phyloP scores from a whole-genome alignment of 768 basidiomycete species.

The Podaxis sp. region DNA sequence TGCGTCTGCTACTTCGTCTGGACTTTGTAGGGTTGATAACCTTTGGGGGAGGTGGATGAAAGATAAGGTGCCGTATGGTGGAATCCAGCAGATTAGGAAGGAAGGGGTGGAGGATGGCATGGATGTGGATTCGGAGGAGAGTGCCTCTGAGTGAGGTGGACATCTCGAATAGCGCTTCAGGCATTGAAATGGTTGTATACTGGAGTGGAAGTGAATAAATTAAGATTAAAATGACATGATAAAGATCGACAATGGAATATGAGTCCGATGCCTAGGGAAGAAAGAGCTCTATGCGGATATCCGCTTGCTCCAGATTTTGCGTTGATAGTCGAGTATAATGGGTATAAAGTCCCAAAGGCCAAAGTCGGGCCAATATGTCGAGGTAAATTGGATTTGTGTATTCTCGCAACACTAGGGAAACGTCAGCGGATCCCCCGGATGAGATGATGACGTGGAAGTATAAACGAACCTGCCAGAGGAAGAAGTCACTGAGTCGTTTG shows the following conservation, averaged over 20 bases:
- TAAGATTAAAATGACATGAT: background rate
- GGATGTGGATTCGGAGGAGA: conserved; percentile 42
- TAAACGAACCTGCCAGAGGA: conserved; percentile 89
- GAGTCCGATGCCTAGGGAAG: background rate
- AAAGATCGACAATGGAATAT: background rate
- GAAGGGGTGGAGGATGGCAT: conserved; percentile 46
- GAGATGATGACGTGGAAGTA: background rate
- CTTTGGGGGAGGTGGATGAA: conserved; percentile 74
- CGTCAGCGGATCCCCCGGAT: background rate
- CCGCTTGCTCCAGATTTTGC: conserved; percentile 56
- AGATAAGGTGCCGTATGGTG: conserved; percentile 64
- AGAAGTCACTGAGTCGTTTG: conserved; percentile 81
- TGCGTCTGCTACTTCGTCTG: conserved; percentile 81
- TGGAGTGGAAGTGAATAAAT: background rate
- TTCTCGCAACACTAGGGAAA: conserved; percentile 68
- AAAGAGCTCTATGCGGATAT: conserved; percentile 11
- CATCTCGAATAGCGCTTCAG: background rate
- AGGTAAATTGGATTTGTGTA: conserved; percentile 85
- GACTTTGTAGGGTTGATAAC: conserved; percentile 84
- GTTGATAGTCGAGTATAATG: conserved; percentile 86
- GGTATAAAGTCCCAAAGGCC: conserved; percentile 85
- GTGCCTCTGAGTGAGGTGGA: conserved; percentile 16
- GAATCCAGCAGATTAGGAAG: conserved; percentile 59
- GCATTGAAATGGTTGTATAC: background rate
- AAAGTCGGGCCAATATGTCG: conserved; percentile 92